Conservation (phyloP, 371 early-diverging fungal genomes). For the Furculomyces boomerangus region DNA sequence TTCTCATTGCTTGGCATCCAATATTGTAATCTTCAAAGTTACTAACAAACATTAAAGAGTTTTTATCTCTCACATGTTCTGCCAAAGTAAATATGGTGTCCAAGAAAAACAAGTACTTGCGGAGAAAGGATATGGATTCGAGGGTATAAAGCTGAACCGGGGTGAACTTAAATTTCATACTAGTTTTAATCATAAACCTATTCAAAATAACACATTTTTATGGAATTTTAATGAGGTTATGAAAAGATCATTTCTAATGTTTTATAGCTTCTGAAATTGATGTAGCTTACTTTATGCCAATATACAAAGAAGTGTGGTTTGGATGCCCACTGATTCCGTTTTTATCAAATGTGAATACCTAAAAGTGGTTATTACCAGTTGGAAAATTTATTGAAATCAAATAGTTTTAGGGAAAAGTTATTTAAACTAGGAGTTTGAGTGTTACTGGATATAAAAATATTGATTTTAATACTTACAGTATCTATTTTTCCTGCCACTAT, state of each 20-base stretch:
- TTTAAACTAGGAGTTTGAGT: no score
- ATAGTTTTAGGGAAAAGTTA: no score
- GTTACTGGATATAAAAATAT: background rate
- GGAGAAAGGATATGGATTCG: conserved; percentile 35
- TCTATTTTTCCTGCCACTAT: conserved; percentile 39
- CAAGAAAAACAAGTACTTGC: conserved; percentile 59
- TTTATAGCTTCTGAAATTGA: background rate
- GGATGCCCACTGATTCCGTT: conserved; percentile 84
- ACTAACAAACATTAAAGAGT: conserved; percentile 30
- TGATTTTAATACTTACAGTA: conserved; percentile 26
- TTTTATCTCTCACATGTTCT: conserved; percentile 4
- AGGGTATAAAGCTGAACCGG: conserved; percentile 31
- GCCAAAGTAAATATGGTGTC: conserved; percentile 27
- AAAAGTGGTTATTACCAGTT: background rate
- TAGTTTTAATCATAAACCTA: conserved; percentile 15
- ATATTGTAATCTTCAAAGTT: conserved; percentile 27
- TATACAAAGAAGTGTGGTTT: conserved; percentile 75
- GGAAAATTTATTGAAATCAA: no score
- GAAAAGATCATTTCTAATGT: background rate
- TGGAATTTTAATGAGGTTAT: conserved; percentile 4
- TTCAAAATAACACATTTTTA: no score
- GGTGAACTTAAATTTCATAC: conserved; percentile 17
- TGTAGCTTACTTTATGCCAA: conserved; percentile 48
- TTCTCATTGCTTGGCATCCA: conserved; percentile 59
- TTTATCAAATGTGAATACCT: conserved; percentile 74